Conservation (phyloP, 2,329 filamentous ascomycete species). For the Apiospora malaysiana region DNA sequence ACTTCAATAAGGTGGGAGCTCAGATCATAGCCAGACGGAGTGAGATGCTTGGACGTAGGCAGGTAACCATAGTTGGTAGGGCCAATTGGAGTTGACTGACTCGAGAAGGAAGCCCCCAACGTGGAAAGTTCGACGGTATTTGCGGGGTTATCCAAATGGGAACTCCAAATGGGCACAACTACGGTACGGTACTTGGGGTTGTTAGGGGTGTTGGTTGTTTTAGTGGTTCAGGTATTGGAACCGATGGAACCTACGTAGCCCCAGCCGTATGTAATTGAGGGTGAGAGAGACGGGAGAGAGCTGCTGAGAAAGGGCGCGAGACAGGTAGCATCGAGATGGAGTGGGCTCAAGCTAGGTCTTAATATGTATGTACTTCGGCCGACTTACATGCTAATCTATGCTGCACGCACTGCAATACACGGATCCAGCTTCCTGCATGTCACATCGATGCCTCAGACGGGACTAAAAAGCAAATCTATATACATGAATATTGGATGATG, state of each 20-base stretch:
- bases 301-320: too few relatives aligned
- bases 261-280: too few relatives aligned
- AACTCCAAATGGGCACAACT: not conserved
- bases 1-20: slow-evolving; percentile 1
- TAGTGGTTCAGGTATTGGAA: not conserved
- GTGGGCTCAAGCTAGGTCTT: not conserved
- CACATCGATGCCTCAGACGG: not conserved
- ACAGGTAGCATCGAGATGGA: slow-evolving; percentile 2
- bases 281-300: too few relatives aligned
- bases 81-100: slow-evolving; percentile 14
- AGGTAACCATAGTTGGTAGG: too few relatives aligned
- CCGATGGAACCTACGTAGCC: too few relatives aligned
- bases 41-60: slow-evolving; percentile 11
- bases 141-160: not conserved
- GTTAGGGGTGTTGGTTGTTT: not conserved
- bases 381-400: not conserved
- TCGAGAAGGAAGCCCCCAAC: slow-evolving; percentile 13
- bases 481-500: slow-evolving; percentile 11
- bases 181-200: slow-evolving; percentile 1
- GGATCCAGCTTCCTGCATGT: not conserved
- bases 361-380: not conserved
- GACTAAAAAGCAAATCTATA: not conserved
- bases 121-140: slow-evolving; percentile 17
- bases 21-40: slow-evolving; percentile 7
- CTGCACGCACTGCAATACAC: not conserved